These are phyloP conservation scores for Taxillus chinensis DNA, from an alignment of 164 flowering plant genomes.

Conservation along the genomic window DNA sequence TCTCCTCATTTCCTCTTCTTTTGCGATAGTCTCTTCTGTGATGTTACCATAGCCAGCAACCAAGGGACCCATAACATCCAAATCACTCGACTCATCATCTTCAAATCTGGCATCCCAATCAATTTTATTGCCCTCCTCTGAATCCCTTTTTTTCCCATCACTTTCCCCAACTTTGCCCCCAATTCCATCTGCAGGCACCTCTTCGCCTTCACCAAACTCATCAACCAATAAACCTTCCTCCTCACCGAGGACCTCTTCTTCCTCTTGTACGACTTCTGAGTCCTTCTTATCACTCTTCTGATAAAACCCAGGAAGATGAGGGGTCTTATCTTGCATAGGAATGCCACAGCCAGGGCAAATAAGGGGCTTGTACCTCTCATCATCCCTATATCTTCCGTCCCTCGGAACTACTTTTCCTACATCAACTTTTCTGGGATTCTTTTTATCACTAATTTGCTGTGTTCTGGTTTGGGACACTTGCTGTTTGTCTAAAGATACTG, in stretches of 20 bases:
- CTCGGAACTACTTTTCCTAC: constrained; percentile 36
- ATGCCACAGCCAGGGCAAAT: constrained; percentile 98
- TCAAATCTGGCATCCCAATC: constrained; percentile 56
- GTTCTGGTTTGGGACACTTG: constrained; percentile 1
- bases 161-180: constrained; percentile 23
- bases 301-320: constrained; percentile 76
- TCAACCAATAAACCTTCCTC: constrained; percentile 8
- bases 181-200: constrained; percentile 19
- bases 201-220: constrained; percentile 16
- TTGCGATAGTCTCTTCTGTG: constrained; percentile 43
- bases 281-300: constrained; percentile 25
- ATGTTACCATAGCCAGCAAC: constrained; percentile 84
- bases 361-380: constrained; percentile 41
- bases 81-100: constrained; percentile 33
- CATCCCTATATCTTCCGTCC: constrained; percentile 72
- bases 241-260: constrained; percentile 10
- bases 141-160: constrained; percentile 24
- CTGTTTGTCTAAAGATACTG: too few species aligned
- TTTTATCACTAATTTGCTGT: constrained; percentile 12
- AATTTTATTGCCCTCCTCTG: constrained; percentile 24
- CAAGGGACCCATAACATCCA: constrained; percentile 68
- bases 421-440: constrained; percentile 16
- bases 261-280: constrained; percentile 5
- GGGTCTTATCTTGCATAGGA: constrained; percentile 84
- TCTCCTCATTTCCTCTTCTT: constrained; percentile 31